Conservation (phyloP, 305 asterid species). For the Plantago coronopus region DNA sequence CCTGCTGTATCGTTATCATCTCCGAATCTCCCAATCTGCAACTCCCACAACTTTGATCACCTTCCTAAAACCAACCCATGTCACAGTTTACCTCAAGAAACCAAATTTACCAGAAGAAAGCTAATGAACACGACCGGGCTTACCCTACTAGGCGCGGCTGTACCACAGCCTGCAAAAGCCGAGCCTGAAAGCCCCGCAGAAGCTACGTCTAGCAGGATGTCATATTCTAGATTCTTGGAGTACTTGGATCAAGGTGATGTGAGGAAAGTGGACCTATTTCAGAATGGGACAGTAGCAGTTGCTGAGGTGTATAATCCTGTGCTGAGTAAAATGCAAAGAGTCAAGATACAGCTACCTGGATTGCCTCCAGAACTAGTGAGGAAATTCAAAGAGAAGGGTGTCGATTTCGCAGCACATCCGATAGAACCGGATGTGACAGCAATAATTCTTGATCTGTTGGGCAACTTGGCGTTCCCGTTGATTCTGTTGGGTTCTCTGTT, state of each 20-base stretch:
- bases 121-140: slow-evolving; percentile 34
- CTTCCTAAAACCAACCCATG: slow-evolving; percentile 20
- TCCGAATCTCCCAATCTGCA: slow-evolving; percentile 43
- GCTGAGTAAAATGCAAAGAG: slow-evolving; percentile 50
- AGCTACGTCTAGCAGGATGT: slow-evolving; percentile 52
- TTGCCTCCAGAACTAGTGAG: slow-evolving; percentile 50
- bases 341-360: slow-evolving; percentile 65
- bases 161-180: slow-evolving; percentile 32
- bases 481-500: slow-evolving; percentile 41
- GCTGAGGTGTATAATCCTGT: slow-evolving; percentile 57
- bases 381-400: slow-evolving; percentile 48
- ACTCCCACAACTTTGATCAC: slow-evolving; percentile 36
- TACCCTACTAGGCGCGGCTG: slow-evolving; percentile 36
- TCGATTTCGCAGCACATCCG: slow-evolving; percentile 59
- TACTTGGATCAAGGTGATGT: slow-evolving; percentile 54
- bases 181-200: slow-evolving; percentile 45
- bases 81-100: slow-evolving; percentile 21
- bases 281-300: slow-evolving; percentile 55
- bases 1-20: slow-evolving; percentile 34
- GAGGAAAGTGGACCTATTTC: slow-evolving; percentile 54
- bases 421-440: slow-evolving; percentile 28
- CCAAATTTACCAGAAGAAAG: slow-evolving; percentile 38
- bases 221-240: slow-evolving; percentile 61
- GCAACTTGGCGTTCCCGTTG: slow-evolving; percentile 60
- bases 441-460: slow-evolving; percentile 46